Percentiles rank a stretch among this genome's conserved stretches.
These are phyloP conservation scores for Petunia hybrid DNA, from an alignment of 305 asterid species.

Conservation along the genomic window DNA sequence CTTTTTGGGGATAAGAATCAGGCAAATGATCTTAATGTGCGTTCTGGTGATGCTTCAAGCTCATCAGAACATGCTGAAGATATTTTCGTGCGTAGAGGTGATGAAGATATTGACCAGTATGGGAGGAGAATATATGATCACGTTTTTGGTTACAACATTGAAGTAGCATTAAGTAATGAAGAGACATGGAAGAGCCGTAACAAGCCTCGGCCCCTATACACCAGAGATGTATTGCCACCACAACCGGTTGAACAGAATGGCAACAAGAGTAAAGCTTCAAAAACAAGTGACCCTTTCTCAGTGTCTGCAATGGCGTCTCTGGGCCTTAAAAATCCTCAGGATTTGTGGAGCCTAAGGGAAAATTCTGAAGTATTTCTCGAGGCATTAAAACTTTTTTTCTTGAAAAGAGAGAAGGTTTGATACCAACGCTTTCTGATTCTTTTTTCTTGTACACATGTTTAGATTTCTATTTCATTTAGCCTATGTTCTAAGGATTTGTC, in stretches of 20 bases:
- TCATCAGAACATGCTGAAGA: slow-evolving; percentile 72
- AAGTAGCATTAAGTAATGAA: slow-evolving; percentile 86
- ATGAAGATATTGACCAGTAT: slow-evolving; percentile 74
- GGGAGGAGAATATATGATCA: slow-evolving; percentile 95
- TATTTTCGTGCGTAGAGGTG: slow-evolving; percentile 72
- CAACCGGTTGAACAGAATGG: slow-evolving; percentile 72
- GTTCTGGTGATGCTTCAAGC: slow-evolving; percentile 75
- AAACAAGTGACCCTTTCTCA: slow-evolving; percentile 53
- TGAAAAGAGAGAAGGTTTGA: slow-evolving; percentile 75
- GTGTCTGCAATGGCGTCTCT: slow-evolving; percentile 84
- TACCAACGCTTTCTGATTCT: slow-evolving; percentile 25
- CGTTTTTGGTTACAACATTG: slow-evolving; percentile 95
- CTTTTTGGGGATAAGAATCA: slow-evolving; percentile 91
- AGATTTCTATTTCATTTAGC: slow-evolving; percentile 29
- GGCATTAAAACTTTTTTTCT: slow-evolving; percentile 77
- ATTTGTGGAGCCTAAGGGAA: slow-evolving; percentile 89
- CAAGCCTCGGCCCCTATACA: slow-evolving; percentile 86
- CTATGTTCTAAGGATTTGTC: slow-evolving; percentile 27
- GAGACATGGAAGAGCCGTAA: slow-evolving; percentile 90
- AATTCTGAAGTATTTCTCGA: slow-evolving; percentile 83
- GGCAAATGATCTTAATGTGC: slow-evolving; percentile 92
- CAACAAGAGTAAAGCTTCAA: slow-evolving; percentile 54
- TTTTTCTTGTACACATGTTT: slow-evolving; percentile 14
- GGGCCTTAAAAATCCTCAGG: slow-evolving; percentile 94
- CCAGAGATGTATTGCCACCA: slow-evolving; percentile 64